A percentile compares a stretch with the other conserved stretches of the same genome.
Evolutionary conservation across 164 flowering plant species (phyloP).

Genomic region (Stephania japonica): DNA sequence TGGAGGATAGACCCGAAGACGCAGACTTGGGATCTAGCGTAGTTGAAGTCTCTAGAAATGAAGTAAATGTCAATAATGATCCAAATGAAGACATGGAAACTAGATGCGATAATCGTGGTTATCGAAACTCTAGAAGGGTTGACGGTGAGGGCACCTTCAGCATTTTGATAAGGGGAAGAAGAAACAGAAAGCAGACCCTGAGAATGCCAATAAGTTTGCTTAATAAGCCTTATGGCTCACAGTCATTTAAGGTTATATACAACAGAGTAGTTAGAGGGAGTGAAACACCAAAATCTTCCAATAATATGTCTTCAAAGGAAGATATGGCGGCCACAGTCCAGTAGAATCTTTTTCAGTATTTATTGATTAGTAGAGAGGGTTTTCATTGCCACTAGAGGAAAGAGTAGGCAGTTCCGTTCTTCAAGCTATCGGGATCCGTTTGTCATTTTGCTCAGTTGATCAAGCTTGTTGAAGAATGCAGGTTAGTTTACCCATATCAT

Average conservation of each 20-base stretch:
- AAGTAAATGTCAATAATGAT: slow-evolving; percentile 11
- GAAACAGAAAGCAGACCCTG: slow-evolving; percentile 85
- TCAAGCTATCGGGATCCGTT: slow-evolving; percentile 13
- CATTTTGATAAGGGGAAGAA: slow-evolving; percentile 74
- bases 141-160: slow-evolving; percentile 76
- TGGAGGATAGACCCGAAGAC: slow-evolving; percentile 31
- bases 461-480: slow-evolving; percentile 18
- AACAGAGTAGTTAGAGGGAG: slow-evolving; percentile 83
- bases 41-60: slow-evolving; percentile 26
- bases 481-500: slow-evolving; percentile 14
- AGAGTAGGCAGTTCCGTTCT: slow-evolving; percentile 11
- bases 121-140: slow-evolving; percentile 24
- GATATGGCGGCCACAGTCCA: slow-evolving; percentile 29
- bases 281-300: slow-evolving; percentile 46
- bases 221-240: slow-evolving; percentile 74
- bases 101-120: slow-evolving; percentile 26
- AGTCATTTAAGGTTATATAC: slow-evolving; percentile 71
- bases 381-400: slow-evolving; percentile 6
- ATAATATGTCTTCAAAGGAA: slow-evolving; percentile 35
- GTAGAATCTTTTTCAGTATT: slow-evolving; percentile 12
- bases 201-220: slow-evolving; percentile 94
- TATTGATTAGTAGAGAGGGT: slow-evolving; percentile 6
- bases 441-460: slow-evolving; percentile 8
- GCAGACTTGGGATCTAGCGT: slow-evolving; percentile 18
- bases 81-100: slow-evolving; percentile 27